phyloP scores from a whole-genome alignment of 768 basidiomycete species.

The Rhodotorula paludigena region DNA sequence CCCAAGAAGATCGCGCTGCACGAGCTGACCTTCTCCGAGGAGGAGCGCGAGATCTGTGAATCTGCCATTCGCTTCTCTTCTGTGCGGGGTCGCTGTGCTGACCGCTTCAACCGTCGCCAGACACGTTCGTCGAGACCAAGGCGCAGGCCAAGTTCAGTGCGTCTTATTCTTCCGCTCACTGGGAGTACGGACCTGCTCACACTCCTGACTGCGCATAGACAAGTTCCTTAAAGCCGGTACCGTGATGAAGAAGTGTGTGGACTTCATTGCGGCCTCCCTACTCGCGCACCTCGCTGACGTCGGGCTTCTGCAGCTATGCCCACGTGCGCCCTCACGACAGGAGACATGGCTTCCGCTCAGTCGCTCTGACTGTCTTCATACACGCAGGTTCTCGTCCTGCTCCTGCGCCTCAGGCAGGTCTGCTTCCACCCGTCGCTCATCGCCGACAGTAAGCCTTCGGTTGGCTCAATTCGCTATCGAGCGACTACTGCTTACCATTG shows the following conservation, averaged over 20 bases:
- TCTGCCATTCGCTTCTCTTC: neutral
- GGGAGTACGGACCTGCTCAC: neutral
- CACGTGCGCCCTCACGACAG: too few species aligned
- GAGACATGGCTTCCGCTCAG: too few species aligned
- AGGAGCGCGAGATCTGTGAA: slow-evolving; percentile 44
- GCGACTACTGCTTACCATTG: neutral
- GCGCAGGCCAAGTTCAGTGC: slow-evolving; percentile 47
- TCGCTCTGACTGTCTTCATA: slow-evolving; percentile 7
- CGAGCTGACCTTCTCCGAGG: slow-evolving; percentile 44
- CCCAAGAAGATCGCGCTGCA: slow-evolving; percentile 17
- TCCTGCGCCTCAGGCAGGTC: slow-evolving; percentile 52
- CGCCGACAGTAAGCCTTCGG: slow-evolving; percentile 49
- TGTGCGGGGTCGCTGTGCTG: slow-evolving; percentile 49
- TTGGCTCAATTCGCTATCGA: neutral
- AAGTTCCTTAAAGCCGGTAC: slow-evolving; percentile 63
- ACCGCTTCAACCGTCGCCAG: slow-evolving; percentile 34
- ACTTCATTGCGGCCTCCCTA: too few species aligned
- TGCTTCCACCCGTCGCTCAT: slow-evolving; percentile 66
- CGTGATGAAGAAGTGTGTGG: slow-evolving; percentile 63
- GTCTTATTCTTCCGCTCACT: neutral
- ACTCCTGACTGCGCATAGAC: slow-evolving; percentile 12
- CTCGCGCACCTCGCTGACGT: too few species aligned
- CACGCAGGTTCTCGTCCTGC: slow-evolving; percentile 59
- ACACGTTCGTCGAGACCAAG: slow-evolving; percentile 44
- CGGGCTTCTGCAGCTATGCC: slow-evolving; percentile 3